Evolutionary conservation across 371 early-diverging fungal genomes (phyloP).

Genomic region (Haplosporangium sp.): DNA sequence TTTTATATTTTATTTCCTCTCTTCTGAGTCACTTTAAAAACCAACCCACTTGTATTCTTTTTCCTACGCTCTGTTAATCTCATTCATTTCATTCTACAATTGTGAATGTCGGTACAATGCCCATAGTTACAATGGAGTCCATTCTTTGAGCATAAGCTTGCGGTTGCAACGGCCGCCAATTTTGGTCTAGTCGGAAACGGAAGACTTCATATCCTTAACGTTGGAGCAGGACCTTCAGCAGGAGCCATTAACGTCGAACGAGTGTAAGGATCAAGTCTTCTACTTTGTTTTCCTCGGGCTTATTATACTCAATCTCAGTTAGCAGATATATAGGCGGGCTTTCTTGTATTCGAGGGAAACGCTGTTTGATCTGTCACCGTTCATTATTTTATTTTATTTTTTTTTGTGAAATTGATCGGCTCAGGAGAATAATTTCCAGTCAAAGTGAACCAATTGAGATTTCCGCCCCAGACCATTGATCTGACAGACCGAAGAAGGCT

Average conservation of each 20-base stretch:
- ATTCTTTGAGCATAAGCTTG: conserved; percentile 90
- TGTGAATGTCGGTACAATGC: not conserved
- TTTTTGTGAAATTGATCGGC: conserved; percentile 26
- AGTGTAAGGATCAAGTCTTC: conserved; percentile 63
- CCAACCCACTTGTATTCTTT: not conserved
- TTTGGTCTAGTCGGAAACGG: conserved; percentile 98
- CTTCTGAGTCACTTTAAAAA: not conserved
- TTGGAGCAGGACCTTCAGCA: conserved; percentile 64
- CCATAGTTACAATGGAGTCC: conserved; percentile 91
- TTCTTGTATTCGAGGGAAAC: not conserved
- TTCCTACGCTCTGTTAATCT: not conserved
- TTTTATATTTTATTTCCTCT: not conserved
- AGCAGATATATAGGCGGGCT: not conserved
- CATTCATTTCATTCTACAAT: not conserved
- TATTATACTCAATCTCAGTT: not conserved
- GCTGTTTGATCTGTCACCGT: conserved; percentile 1
- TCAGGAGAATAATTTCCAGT: conserved; percentile 45
- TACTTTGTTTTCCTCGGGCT: not conserved
- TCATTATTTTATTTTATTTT: not conserved
- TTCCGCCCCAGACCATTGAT: conserved; percentile 10
- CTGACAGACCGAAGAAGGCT: conserved; percentile 11
- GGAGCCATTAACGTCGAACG: conserved; percentile 65
- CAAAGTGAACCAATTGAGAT: conserved; percentile 42
- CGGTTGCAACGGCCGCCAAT: conserved; percentile 92
- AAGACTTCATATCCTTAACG: conserved; percentile 76